Evolutionary conservation across 1,284 basidiomycete genomes (phyloP).

Genomic region (Sporisorium sorghi): DNA sequence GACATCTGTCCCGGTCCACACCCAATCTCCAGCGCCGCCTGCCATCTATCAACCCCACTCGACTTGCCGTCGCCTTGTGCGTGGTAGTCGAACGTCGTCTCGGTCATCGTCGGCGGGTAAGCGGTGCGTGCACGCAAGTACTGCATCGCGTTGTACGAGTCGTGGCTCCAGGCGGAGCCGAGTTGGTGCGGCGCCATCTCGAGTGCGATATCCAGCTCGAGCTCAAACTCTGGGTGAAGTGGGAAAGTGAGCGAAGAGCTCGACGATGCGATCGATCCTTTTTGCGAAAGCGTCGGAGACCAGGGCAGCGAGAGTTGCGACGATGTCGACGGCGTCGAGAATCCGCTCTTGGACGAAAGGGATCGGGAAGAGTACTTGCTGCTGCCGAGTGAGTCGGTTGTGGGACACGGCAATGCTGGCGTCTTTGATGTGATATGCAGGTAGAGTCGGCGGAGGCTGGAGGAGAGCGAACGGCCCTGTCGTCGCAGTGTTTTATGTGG

Average conservation of each 20-base stretch:
- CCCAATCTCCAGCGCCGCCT: constrained; percentile 42
- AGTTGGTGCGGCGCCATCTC: constrained; percentile 43
- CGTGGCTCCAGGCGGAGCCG: constrained; percentile 43
- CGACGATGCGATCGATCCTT: constrained; percentile 19
- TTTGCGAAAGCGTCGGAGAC: background rate
- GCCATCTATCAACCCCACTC: constrained; percentile 22
- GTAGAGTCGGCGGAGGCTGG: constrained; percentile 20
- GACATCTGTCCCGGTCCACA: constrained; percentile 52
- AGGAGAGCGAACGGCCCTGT: constrained; percentile 18
- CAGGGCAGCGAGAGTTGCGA: constrained; percentile 8
- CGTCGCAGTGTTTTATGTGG: background rate
- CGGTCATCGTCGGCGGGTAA: constrained; percentile 45
- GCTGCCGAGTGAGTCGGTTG: constrained; percentile 1
- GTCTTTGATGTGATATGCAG: constrained; percentile 5
- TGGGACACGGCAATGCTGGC: background rate
- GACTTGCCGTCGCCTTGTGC: constrained; percentile 13
- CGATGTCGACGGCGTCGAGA: constrained; percentile 16
- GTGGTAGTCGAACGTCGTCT: constrained; percentile 42
- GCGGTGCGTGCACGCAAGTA: constrained; percentile 48
- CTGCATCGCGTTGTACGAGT: constrained; percentile 42
- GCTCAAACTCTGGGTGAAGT: constrained; percentile 33
- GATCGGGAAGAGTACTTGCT: background rate
- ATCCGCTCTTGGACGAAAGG: constrained; percentile 10
- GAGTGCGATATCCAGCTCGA: constrained; percentile 45
- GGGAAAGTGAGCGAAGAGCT: constrained; percentile 32